Conservation (phyloP, 306 rosid species). For the Casuarina equisetifolia region DNA sequence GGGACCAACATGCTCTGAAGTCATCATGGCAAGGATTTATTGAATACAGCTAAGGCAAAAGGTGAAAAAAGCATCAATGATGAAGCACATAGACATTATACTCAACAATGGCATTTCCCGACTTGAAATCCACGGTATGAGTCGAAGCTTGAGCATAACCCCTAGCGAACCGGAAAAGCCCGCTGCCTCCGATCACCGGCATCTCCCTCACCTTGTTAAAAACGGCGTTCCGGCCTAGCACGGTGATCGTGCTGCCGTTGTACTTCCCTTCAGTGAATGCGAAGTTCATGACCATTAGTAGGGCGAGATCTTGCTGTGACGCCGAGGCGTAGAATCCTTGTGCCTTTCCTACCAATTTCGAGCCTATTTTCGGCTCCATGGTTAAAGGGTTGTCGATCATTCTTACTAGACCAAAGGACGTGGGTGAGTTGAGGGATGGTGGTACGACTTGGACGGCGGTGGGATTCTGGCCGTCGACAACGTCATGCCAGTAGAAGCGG, state of each 20-base stretch:
- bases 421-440: slow-evolving; percentile 29
- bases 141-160: slow-evolving; percentile 38
- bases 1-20: neutral
- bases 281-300: slow-evolving; percentile 6
- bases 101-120: slow-evolving; percentile 57
- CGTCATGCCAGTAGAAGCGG: slow-evolving; percentile 69
- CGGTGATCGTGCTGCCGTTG: slow-evolving; percentile 18
- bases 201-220: slow-evolving; percentile 10
- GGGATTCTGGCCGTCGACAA: slow-evolving; percentile 21
- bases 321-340: slow-evolving; percentile 8
- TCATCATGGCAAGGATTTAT: neutral
- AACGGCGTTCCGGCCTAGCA: slow-evolving; percentile 13
- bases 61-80: slow-evolving; percentile 20
- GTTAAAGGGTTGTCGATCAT: neutral
- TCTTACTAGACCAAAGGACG: slow-evolving; percentile 17
- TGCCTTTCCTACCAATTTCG: neutral
- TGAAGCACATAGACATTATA: slow-evolving; percentile 56
- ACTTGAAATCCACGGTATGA: neutral
- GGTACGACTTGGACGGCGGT: slow-evolving; percentile 12
- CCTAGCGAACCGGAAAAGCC: slow-evolving; percentile 24
- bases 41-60: neutral
- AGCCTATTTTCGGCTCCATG: neutral
- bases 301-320: neutral
- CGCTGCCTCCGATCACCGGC: slow-evolving; percentile 32
- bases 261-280: slow-evolving; percentile 7